A percentile compares a stretch with the other conserved stretches of the same genome.
phyloP scores from a whole-genome alignment of 805 yeast genomes.

The Ogataea thermomethanolica region DNA sequence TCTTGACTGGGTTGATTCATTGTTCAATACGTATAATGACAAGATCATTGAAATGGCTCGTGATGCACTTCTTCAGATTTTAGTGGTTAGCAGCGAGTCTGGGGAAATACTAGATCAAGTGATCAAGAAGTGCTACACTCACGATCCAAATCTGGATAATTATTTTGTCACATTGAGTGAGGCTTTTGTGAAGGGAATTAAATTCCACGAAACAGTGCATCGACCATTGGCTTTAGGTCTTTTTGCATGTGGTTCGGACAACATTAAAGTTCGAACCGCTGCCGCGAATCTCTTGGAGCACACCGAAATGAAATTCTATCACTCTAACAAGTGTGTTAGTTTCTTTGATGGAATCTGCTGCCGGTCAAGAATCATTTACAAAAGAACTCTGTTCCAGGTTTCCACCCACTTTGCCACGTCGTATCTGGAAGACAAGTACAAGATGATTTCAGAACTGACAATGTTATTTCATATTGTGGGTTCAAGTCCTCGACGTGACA shows the following conservation, averaged over 20 bases:
- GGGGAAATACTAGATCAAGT: slow-evolving; percentile 54
- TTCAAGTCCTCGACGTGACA: slow-evolving; percentile 64
- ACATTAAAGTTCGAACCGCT: slow-evolving; percentile 59
- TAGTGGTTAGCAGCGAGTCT: slow-evolving; percentile 56
- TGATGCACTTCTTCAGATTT: slow-evolving; percentile 64
- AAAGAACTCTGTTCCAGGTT: slow-evolving; percentile 77
- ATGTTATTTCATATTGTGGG: slow-evolving; percentile 61
- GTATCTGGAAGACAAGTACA: slow-evolving; percentile 57
- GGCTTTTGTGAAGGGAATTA: slow-evolving; percentile 49
- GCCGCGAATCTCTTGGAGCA: slow-evolving; percentile 70
- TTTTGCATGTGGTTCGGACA: slow-evolving; percentile 75
- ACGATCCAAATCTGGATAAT: slow-evolving; percentile 53
- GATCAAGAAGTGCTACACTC: slow-evolving; percentile 66
- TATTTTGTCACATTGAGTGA: slow-evolving; percentile 73
- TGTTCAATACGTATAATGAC: slow-evolving; percentile 58
- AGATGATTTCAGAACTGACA: slow-evolving; percentile 69
- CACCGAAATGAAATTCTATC: slow-evolving; percentile 59
- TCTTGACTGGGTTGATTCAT: slow-evolving; percentile 75
- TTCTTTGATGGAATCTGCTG: slow-evolving; percentile 72
- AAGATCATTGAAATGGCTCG: slow-evolving; percentile 60
- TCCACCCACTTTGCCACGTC: slow-evolving; percentile 66
- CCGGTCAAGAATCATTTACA: slow-evolving; percentile 77
- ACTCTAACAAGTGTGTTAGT: slow-evolving; percentile 49
- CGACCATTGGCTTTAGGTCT: slow-evolving; percentile 73
- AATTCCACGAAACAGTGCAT: slow-evolving; percentile 50